phyloP scores from a whole-genome alignment of 2,329 filamentous ascomycete genomes.

The Chaetomium sp. region DNA sequence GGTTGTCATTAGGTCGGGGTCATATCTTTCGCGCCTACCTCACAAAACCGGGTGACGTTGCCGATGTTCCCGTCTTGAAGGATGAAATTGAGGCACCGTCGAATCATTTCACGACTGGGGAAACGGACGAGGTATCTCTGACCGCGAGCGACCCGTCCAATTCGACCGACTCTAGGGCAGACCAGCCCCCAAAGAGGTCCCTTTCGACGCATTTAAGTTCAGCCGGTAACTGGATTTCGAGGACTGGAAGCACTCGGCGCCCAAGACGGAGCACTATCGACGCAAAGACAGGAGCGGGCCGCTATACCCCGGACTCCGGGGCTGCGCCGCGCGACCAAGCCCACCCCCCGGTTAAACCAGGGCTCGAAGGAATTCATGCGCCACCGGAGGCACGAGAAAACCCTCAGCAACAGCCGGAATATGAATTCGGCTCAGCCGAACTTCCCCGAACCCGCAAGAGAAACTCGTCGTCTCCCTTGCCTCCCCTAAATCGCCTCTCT shows the following conservation, averaged over 20 bases:
- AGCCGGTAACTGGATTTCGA: constrained; percentile 58
- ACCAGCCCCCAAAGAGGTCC: constrained; percentile 53
- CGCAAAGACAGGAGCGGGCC: constrained; percentile 48
- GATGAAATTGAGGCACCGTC: constrained; percentile 34
- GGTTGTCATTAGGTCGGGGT: constrained; percentile 35
- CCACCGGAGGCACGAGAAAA: constrained; percentile 37
- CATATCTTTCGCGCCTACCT: constrained; percentile 41
- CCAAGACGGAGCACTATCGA: constrained; percentile 52
- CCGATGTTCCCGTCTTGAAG: constrained; percentile 26
- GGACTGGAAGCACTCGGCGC: constrained; percentile 58
- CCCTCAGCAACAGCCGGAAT: constrained; percentile 37
- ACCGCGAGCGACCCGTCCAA: constrained; percentile 23
- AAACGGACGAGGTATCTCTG: constrained; percentile 20
- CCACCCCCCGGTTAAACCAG: constrained; percentile 34
- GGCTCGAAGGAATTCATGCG: constrained; percentile 36
- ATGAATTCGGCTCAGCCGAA: constrained; percentile 29
- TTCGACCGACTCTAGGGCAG: constrained; percentile 28
- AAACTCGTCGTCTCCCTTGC: constrained; percentile 56
- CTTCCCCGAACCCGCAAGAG: constrained; percentile 34
- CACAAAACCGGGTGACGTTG: constrained; percentile 39
- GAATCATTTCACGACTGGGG: constrained; percentile 1
- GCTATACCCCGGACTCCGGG: constrained; percentile 57
- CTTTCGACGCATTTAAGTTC: constrained; percentile 63
- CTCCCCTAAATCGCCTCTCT: constrained; percentile 56
- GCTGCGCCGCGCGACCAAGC: constrained; percentile 36